Conservation (phyloP, 495 filamentous ascomycete genomes). For the Daldinia grandis region DNA sequence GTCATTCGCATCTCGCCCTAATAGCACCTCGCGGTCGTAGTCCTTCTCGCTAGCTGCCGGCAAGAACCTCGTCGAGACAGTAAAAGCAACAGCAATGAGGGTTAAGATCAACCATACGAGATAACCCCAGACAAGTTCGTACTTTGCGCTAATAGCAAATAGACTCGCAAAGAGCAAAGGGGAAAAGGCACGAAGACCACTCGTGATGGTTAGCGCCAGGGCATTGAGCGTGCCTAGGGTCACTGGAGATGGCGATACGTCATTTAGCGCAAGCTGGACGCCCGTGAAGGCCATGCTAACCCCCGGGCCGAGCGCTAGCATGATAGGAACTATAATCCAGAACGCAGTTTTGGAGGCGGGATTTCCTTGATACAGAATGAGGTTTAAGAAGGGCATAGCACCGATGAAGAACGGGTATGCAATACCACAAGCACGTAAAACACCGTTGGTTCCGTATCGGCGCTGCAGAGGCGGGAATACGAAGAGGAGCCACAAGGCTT, state of each 20-base stretch:
- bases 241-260: constrained; percentile 66
- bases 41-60: constrained; percentile 51
- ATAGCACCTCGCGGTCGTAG: constrained; percentile 11
- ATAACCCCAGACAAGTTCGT: constrained; percentile 65
- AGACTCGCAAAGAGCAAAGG: constrained; percentile 68
- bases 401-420: constrained; percentile 68
- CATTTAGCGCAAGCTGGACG: constrained; percentile 73
- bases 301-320: constrained; percentile 60
- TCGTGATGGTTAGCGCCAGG: constrained; percentile 63
- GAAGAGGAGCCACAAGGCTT: constrained; percentile 71
- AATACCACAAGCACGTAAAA: constrained; percentile 61
- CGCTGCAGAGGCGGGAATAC: constrained; percentile 68
- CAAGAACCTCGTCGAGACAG: constrained; percentile 55
- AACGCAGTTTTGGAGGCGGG: constrained; percentile 51
- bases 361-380: constrained; percentile 56
- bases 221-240: constrained; percentile 72
- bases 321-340: constrained; percentile 59
- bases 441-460: constrained; percentile 66
- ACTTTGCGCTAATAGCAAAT: constrained; percentile 66
- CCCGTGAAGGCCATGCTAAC: constrained; percentile 75
- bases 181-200: constrained; percentile 63
- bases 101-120: constrained; percentile 71
- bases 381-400: constrained; percentile 58
- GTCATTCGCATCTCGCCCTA: not conserved
- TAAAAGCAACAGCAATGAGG: constrained; percentile 55